phyloP scores from a whole-genome alignment of 2,329 filamentous ascomycete genomes.

The Fonsecaea pedrosoi region DNA sequence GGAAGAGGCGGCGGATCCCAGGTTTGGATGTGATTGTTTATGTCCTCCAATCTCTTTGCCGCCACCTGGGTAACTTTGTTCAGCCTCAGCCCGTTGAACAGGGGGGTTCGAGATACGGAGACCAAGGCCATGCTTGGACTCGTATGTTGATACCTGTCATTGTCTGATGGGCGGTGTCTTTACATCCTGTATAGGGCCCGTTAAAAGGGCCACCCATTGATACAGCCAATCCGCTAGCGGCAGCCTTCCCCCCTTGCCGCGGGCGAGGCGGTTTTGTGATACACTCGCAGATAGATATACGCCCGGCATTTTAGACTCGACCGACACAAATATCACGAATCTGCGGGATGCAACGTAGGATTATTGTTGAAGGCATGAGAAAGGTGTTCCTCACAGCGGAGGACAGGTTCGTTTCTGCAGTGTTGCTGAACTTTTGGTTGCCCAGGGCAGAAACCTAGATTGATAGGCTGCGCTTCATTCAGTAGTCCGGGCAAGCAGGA shows the following conservation, averaged over 20 bases:
- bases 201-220: background rate
- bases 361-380: background rate
- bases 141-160: slow-evolving; percentile 16
- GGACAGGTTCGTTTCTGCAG: slow-evolving; percentile 11
- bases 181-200: slow-evolving; percentile 24
- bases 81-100: slow-evolving; percentile 33
- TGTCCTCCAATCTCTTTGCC: slow-evolving; percentile 38
- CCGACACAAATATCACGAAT: slow-evolving; percentile 15
- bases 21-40: slow-evolving; percentile 18
- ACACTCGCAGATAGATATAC: slow-evolving; percentile 4
- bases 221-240: slow-evolving; percentile 2
- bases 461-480: background rate
- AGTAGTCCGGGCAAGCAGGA: slow-evolving; percentile 16
- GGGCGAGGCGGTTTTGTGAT: slow-evolving; percentile 4
- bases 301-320: slow-evolving; percentile 1
- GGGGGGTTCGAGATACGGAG: slow-evolving; percentile 2
- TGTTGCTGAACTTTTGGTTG: slow-evolving; percentile 9
- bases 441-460: background rate
- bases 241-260: background rate
- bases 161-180: slow-evolving; percentile 22
- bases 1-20: slow-evolving; percentile 23
- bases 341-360: background rate
- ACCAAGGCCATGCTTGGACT: background rate
- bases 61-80: slow-evolving; percentile 29
- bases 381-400: background rate